Conservation (phyloP, 495 filamentous ascomycete genomes). For the Annulohypoxylon maeteangense region DNA sequence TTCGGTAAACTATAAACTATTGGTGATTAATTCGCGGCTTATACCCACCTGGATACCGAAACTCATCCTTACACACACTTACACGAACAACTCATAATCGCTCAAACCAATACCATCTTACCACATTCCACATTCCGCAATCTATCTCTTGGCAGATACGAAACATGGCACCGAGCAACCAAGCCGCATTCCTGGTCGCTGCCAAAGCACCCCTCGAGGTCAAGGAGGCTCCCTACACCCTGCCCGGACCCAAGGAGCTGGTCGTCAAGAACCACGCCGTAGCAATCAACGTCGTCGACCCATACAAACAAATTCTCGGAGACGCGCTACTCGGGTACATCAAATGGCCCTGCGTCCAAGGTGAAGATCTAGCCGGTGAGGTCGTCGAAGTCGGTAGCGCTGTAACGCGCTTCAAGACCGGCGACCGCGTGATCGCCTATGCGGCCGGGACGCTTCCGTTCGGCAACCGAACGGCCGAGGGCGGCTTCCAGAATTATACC, state of each 20-base stretch:
- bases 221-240: conserved; percentile 22
- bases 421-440: conserved; percentile 51
- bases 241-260: conserved; percentile 17
- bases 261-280: conserved; percentile 44
- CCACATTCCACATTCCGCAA: not conserved
- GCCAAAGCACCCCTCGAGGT: conserved; percentile 14
- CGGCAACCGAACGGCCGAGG: conserved; percentile 10
- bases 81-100: not conserved
- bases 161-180: conserved; percentile 34
- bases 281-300: conserved; percentile 55
- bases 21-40: not conserved
- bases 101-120: not conserved
- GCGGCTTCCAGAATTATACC: conserved; percentile 52
- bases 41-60: conserved; percentile 8
- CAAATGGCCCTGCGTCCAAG: conserved; percentile 49
- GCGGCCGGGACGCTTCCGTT: conserved; percentile 22
- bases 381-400: conserved; percentile 56
- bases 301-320: conserved; percentile 48
- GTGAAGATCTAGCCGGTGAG: conserved; percentile 61
- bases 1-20: not conserved
- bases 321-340: conserved; percentile 51
- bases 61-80: not conserved
- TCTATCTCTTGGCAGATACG: conserved; percentile 19
- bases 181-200: conserved; percentile 20
- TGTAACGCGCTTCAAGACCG: conserved; percentile 54